Base-by-base conservation (phyloP, 345 rosid species). In the Bruguiera gymnorhiza region DNA sequence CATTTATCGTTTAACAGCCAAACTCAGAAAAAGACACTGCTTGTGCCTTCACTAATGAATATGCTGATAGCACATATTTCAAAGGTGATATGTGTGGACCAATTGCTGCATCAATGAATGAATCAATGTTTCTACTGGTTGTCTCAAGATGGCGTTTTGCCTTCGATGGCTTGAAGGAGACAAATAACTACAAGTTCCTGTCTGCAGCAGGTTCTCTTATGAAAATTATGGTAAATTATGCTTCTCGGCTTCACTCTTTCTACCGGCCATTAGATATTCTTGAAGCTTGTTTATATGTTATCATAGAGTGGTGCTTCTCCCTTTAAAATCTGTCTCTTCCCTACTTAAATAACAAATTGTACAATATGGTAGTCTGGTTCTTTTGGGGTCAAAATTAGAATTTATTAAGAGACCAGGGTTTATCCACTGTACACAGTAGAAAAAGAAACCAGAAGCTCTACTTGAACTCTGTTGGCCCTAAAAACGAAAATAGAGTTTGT, bases 31-130 rank as follows among this genome's bases (percentile, higher is more conserved):
- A 63, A n/a, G 79, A 81, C 57, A 64, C 75, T 52, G 72, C 79
- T 72, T 82, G 74, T 73, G 75, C 39, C 70, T 73, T 69, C 37
- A 31, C 68, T 6, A 50, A 79, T n/a, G 71, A 81, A 58, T 60
- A 37, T 73, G 86, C 70, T 58, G 91, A 72, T 68, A 76, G 39
- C 73, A 82, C 86, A 39, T 61, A 68, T 51, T 88, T 86, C 79
- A 83, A 84, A 60, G 96, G 87, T 74, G 86, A 85, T 81, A 69
- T 88, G 56, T 95, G 99, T 76, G 97, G 97, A 67, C 99, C 99
- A 20, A 86, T 95, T 80, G 92, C 99, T 70, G 87, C 87, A 79
- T 78, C 99, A 57, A 87, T 92, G 83, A 87, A 90, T 68, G 97
- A 95, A 79, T 83, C 92, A 62, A 90, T 92, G 99, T 92, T 95